A percentile compares a stretch with the other conserved stretches of the same genome.
Evolutionary conservation across 805 yeast species (phyloP).

Genomic region (Clavispora santaluciae): DNA sequence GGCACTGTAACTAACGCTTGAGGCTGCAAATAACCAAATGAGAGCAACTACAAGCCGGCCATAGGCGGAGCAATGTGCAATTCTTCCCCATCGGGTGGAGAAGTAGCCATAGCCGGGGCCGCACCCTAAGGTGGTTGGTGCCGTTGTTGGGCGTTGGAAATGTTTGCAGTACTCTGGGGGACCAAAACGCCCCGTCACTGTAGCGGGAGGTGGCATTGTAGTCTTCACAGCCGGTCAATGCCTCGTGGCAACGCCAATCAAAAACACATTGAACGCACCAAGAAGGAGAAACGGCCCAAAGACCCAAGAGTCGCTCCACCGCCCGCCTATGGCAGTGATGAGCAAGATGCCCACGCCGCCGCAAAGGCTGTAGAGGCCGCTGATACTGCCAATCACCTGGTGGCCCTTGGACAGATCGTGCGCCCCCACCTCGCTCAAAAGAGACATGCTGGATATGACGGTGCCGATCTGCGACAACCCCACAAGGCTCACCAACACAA

Average conservation of each 20-base stretch:
- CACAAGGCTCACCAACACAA: constrained; percentile 38
- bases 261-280: constrained; percentile 32
- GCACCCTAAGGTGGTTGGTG: too few relatives aligned
- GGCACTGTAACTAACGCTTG: too few relatives aligned
- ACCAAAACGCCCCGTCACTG: too few relatives aligned
- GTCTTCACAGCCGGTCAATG: too few relatives aligned
- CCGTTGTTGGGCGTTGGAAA: too few relatives aligned
- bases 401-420: constrained; percentile 21
- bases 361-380: constrained; percentile 63
- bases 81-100: too few relatives aligned
- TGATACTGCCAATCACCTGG: constrained; percentile 57
- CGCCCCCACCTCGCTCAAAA: constrained; percentile 31
- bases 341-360: constrained; percentile 67
- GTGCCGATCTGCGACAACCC: constrained; percentile 62
- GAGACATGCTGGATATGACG: constrained; percentile 59
- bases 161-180: too few relatives aligned
- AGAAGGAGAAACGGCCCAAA: constrained; percentile 57
- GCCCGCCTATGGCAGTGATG: constrained; percentile 59
- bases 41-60: too few relatives aligned
- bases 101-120: too few relatives aligned
- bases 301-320: constrained; percentile 51
- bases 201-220: too few relatives aligned
- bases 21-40: too few relatives aligned
- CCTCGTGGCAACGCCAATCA: constrained; percentile 2
- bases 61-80: too few relatives aligned